Percentiles rank a stretch among this genome's conserved stretches.
These are phyloP conservation scores for Kalanchoe fedtschenkoi DNA, from an alignment of 164 flowering plant genomes.

Conservation along the genomic window DNA sequence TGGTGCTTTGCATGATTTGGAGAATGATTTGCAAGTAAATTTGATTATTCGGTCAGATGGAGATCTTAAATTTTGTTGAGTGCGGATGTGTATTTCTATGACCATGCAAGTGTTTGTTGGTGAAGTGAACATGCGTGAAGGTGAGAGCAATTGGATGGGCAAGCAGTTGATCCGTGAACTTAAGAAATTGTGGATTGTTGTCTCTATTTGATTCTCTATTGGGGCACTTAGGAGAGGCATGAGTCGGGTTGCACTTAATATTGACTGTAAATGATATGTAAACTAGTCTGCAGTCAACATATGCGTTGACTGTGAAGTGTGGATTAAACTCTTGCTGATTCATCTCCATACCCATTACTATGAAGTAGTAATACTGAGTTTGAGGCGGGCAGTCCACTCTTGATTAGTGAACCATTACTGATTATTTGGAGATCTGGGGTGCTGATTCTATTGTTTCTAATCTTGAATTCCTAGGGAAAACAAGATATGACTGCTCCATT, in stretches of 20 bases:
- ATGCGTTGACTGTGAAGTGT: background rate
- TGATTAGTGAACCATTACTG: background rate
- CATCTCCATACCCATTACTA: background rate
- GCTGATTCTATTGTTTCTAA: background rate
- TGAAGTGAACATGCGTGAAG: too few species aligned
- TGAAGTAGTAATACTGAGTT: too few species aligned
- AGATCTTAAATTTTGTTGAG: too few species aligned
- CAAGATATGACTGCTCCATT: slow-evolving; percentile 69
- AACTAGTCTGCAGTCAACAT: background rate
- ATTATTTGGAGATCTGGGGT: background rate
- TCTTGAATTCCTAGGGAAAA: slow-evolving; percentile 37
- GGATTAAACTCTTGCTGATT: background rate
- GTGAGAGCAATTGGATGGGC: too few species aligned
- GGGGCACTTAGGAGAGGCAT: background rate
- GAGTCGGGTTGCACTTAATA: too few species aligned
- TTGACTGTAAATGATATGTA: too few species aligned
- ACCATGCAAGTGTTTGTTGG: too few species aligned
- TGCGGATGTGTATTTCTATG: too few species aligned
- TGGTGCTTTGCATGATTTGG: background rate
- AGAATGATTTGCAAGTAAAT: background rate
- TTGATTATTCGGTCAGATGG: background rate
- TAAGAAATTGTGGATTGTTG: background rate
- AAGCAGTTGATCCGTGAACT: background rate
- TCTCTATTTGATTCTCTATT: background rate
- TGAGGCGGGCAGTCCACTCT: background rate